Base-by-base conservation (phyloP, 73 alveolate species). In the Uronychia binucleata region DNA sequence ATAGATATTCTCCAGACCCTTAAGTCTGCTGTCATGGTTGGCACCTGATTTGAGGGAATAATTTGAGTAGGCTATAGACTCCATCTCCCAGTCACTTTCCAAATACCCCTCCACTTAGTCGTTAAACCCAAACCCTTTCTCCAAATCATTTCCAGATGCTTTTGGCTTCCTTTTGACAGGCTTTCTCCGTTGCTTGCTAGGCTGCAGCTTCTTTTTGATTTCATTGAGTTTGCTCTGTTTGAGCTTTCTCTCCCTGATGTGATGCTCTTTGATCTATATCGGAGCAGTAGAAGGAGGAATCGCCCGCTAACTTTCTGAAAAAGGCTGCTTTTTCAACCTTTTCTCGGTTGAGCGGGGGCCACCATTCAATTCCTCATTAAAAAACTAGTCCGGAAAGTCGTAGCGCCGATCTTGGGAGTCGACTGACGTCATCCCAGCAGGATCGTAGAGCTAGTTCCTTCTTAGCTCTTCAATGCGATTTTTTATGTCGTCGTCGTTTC, bases 1-100 rank as follows among this genome's bases (percentile, higher is more conserved):
- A 59, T 89, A 89, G 33, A 89, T 89, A 33, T 67, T 84, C 67
- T 89, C 95, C 0, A 89, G 89, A 0, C 95, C 95, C 34, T 80
- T 83, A 27, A 89, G 77, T 84, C 84, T 84, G 1, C 59, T 58
- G 29, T 77, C 90, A 78, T 11, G 74, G 13, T 13, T 60, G 28
- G 26, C 77, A 76, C 86, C 58, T 26, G 59, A 27, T 25, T 57
- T 75, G 81, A 81, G 58, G 25, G 28, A 30, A 58, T 33, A 29
- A 1, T 78, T 34, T 1, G 77, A 74, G n/a, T 79, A 77, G 11
- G 76, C 90, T 0, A 83, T 13, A 1, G 79, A 31, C 76, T 83
- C 90, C 59, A 83, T 58, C 77, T 84, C 91, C 77, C 75, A 83
- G 26, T 75, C 83, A 1, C 77, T 28, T 14, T 83, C 80, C 33